phyloP scores from a whole-genome alignment of 352 stramenopile species.

The Pythium utonaiense region DNA sequence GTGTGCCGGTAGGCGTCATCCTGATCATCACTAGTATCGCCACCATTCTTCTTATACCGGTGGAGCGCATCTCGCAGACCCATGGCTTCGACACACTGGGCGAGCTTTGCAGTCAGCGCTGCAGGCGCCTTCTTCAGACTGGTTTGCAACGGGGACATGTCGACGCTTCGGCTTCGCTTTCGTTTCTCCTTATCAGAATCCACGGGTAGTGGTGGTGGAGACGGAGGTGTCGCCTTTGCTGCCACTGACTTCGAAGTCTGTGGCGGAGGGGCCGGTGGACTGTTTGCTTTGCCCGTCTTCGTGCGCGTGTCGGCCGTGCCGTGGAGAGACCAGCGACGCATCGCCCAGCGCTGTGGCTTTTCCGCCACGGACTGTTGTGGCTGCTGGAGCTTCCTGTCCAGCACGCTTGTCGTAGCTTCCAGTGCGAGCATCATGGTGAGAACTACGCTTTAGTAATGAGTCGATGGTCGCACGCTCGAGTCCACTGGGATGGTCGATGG shows the following conservation, averaged over 20 bases:
- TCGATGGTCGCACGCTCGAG: background rate
- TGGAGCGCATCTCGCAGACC: constrained; percentile 35
- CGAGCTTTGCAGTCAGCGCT: constrained; percentile 45
- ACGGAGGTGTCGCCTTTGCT: background rate
- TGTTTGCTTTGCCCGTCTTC: background rate
- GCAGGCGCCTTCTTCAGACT: constrained; percentile 59
- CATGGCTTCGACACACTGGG: constrained; percentile 48
- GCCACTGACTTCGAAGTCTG: no score
- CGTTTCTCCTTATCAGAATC: constrained; percentile 21
- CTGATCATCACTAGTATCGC: constrained; percentile 1
- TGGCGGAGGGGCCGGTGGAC: background rate
- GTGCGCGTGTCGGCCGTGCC: constrained; percentile 12
- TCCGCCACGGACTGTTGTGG: background rate
- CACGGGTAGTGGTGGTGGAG: background rate
- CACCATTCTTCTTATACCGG: constrained; percentile 15
- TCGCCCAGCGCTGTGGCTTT: constrained; percentile 2
- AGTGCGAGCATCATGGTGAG: constrained; percentile 19
- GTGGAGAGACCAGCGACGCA: constrained; percentile 23
- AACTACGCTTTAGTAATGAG: background rate
- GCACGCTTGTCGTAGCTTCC: background rate
- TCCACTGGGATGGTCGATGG: background rate
- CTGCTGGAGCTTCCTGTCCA: constrained; percentile 10
- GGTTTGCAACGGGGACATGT: constrained; percentile 32
- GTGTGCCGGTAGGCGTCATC: constrained; percentile 3
- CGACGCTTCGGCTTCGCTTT: constrained; percentile 22